These are phyloP conservation scores for Mucor circinelloides DNA, from an alignment of 371 early-diverging fungal species.

Conservation along the genomic window DNA sequence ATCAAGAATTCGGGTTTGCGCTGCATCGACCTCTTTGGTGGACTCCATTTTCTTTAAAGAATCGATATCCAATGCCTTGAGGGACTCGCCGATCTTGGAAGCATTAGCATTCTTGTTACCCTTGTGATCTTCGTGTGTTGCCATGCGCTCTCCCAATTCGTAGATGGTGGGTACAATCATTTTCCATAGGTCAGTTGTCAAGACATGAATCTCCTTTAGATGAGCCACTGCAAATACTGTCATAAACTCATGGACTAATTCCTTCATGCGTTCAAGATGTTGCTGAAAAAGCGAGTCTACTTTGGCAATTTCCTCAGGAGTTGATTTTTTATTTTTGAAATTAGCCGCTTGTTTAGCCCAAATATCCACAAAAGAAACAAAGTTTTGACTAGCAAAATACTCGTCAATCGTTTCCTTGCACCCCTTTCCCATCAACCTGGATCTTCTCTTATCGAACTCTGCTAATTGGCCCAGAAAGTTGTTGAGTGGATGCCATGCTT, in stretches of 20 bases:
- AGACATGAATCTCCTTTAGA: slow-evolving; percentile 24
- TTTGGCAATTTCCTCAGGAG: slow-evolving; percentile 39
- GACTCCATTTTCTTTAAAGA: slow-evolving; percentile 17
- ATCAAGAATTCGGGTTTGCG: slow-evolving; percentile 37
- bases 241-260: slow-evolving; percentile 22
- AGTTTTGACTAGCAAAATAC: slow-evolving; percentile 30
- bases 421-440: slow-evolving; percentile 36
- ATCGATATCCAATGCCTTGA: slow-evolving; percentile 6
- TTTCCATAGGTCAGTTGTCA: slow-evolving; percentile 40
- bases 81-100: not conserved
- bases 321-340: slow-evolving; percentile 32
- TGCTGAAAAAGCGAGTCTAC: slow-evolving; percentile 54
- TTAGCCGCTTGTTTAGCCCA: slow-evolving; percentile 22
- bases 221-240: slow-evolving; percentile 34
- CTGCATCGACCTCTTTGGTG: slow-evolving; percentile 36
- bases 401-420: slow-evolving; percentile 36
- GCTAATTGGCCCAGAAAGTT: slow-evolving; percentile 46
- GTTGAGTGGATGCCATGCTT: slow-evolving; percentile 52
- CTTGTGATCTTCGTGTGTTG: slow-evolving; percentile 2
- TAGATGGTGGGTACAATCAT: slow-evolving; percentile 43
- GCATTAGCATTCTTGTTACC: slow-evolving; percentile 6
- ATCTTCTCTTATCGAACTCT: slow-evolving; percentile 37
- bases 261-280: slow-evolving; percentile 46
- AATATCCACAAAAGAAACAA: slow-evolving; percentile 33
- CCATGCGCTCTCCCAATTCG: slow-evolving; percentile 45